A percentile compares a stretch with the other conserved stretches of the same genome.
These are phyloP conservation scores for Colletotrichum abscissum DNA, from an alignment of 2,329 filamentous ascomycete species.

Conservation along the genomic window DNA sequence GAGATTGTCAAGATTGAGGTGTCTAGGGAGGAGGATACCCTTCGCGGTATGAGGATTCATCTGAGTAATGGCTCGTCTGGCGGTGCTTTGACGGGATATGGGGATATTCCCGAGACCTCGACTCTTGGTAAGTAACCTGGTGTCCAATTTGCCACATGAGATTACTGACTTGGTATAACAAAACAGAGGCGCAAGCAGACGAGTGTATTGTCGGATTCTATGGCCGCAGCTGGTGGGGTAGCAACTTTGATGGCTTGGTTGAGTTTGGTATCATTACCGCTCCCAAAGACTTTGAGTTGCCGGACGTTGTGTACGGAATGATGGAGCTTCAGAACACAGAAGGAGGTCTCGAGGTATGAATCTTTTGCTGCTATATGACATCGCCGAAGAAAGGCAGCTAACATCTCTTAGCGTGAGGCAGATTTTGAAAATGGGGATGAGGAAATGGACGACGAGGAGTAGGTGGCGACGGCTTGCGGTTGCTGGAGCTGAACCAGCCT, in stretches of 20 bases:
- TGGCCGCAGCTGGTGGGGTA: constrained; percentile 46
- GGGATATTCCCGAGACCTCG: constrained; percentile 27
- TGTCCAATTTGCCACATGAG: too few relatives aligned
- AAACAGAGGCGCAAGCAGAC: constrained; percentile 43
- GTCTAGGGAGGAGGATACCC: constrained; percentile 12
- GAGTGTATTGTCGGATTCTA: constrained; percentile 60
- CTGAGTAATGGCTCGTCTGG: constrained; percentile 38
- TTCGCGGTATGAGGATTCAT: constrained; percentile 40
- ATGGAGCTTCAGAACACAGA: constrained; percentile 51
- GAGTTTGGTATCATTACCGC: constrained; percentile 62
- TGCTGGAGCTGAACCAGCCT: too few relatives aligned
- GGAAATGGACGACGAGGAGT: background rate
- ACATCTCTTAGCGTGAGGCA: background rate
- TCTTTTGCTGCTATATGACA: background rate
- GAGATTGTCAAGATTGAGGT: constrained; percentile 47
- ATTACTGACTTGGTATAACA: constrained; percentile 1
- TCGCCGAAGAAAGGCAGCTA: background rate
- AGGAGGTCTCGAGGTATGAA: background rate
- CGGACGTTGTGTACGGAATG: constrained; percentile 53
- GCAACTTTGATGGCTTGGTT: constrained; percentile 39
- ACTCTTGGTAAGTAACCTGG: constrained; percentile 31
- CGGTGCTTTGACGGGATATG: constrained; percentile 34
- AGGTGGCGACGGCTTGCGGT: background rate
- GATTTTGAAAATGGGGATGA: background rate
- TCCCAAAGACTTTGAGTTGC: constrained; percentile 51